Evolutionary conservation across 495 filamentous ascomycete species (phyloP), one percentile per base, ranked within the genome.

Genomic region (Penicillium lagena): DNA sequence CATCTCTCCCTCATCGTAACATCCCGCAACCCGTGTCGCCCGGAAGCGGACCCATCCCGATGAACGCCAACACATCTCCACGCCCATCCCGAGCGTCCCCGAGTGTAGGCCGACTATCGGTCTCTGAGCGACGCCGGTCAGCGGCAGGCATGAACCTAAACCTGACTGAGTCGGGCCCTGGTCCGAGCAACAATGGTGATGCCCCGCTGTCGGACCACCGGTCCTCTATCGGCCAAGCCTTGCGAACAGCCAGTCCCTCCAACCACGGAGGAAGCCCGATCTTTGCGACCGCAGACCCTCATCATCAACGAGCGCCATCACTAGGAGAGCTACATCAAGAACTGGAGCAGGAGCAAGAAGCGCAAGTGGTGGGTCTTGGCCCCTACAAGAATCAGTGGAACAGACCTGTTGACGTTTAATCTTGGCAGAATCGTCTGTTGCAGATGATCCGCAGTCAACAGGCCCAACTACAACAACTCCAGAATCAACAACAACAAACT

Each of bases 271-370:
- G 66, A 4, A 85, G 78, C 30, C 81, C 84, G 11, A 70, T 77
- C 30, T 72, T 82, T 37, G 66, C 67, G 29, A 75, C 67, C 10
- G 73, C 74, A 13, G 77, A 81, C 48, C 77, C 80, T 7, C 80
- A 82, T 50, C 85, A 87, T 54, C 77, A 78, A 39, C 78, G 80
- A 9, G 68, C 86, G 8, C 89, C 89, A 1, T 95, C 87, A 44
- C 64, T 96, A 36, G 91, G 91, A n/a, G 91, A 96, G 64, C 73
- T 98, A 32, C 90, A 96, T 58, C 91, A 98, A 55, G 88, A 95
- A 59, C 72, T 96, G 7, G 93, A 98, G 64, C 86, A 85, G 39
- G 93, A 98, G 60, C 90, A 96, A 63, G 93, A 98, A 64, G 89
- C 82, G 9, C 91, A 96, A 68, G 93, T 98, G 63, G 85, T 88